phyloP scores from a whole-genome alignment of 352 stramenopile genomes.

The Phytopythium montanum region DNA sequence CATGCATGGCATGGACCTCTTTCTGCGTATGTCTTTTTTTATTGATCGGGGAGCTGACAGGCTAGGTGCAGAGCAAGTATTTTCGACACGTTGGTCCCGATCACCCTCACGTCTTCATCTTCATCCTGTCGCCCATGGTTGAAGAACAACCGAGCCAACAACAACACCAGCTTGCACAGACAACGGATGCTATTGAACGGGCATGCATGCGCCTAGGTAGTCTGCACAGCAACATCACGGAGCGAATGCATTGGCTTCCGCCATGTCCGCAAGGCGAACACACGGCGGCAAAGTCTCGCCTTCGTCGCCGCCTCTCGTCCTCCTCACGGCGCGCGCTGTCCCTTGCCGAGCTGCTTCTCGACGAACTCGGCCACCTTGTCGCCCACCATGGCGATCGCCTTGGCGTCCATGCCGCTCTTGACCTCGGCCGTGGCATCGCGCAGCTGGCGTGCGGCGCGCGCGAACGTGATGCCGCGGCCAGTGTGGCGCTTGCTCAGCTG shows the following conservation, averaged over 20 bases:
- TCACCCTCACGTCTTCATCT: not conserved
- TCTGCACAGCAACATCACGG: not conserved
- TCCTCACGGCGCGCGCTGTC: not conserved
- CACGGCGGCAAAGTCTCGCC: not conserved
- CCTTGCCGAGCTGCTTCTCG: conserved; percentile 30
- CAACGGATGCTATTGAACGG: conserved; percentile 2
- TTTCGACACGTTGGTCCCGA: not conserved
- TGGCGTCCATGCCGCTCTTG: conserved; percentile 44
- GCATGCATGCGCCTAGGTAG: not conserved
- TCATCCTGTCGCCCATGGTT: no score
- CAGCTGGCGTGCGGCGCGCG: conserved; percentile 58
- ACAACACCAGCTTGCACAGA: not conserved
- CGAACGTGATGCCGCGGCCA: conserved; percentile 55
- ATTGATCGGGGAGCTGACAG: not conserved
- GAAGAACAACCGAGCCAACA: no score
- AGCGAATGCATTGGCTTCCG: not conserved
- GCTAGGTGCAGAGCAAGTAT: not conserved
- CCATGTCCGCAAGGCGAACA: not conserved
- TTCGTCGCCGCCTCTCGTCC: no score
- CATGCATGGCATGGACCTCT: not conserved
- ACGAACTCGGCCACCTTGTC: conserved; percentile 62
- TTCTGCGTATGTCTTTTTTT: not conserved
- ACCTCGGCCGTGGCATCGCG: conserved; percentile 40
- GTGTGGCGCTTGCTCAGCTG: conserved; percentile 50
- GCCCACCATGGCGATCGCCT: conserved; percentile 50